A percentile compares a stretch with the other conserved stretches of the same genome.
Conservation (phyloP, 768 basidiomycete species). For the Tulasnella sp. region DNA sequence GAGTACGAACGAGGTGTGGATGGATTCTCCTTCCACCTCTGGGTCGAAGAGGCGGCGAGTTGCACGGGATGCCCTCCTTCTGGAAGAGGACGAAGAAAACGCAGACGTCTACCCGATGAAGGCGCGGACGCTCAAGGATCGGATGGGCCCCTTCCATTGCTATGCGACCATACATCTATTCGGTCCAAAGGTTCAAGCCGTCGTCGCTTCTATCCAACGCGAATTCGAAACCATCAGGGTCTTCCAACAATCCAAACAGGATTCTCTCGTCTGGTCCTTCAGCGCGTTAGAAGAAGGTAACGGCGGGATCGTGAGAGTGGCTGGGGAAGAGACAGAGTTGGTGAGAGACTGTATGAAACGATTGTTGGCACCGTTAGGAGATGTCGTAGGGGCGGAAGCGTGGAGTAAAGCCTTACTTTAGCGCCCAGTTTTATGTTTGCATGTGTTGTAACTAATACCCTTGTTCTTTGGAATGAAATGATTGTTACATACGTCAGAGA, state of each 20-base stretch:
- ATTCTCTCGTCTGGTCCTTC: constrained; percentile 72
- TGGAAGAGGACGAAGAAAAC: constrained; percentile 37
- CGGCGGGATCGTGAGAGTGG: constrained; percentile 56
- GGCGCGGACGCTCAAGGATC: constrained; percentile 43
- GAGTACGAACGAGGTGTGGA: constrained; percentile 72
- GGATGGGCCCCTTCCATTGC: constrained; percentile 73
- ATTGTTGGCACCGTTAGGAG: not conserved
- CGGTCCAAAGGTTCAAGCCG: constrained; percentile 47
- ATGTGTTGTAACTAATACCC: too few species aligned
- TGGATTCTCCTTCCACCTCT: constrained; percentile 30
- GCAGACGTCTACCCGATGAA: constrained; percentile 24
- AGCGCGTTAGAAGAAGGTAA: constrained; percentile 44
- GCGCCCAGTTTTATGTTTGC: too few species aligned
- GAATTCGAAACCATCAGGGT: constrained; percentile 49
- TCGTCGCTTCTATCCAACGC: constrained; percentile 39
- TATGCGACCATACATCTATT: constrained; percentile 79
- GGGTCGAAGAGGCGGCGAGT: constrained; percentile 37
- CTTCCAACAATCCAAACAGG: constrained; percentile 44
- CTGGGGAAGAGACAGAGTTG: constrained; percentile 64
- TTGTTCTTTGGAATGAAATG: too few species aligned
- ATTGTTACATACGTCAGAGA: too few species aligned
- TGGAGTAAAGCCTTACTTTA: not conserved
- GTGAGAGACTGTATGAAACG: constrained; percentile 58
- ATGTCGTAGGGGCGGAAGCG: not conserved
- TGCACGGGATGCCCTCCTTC: constrained; percentile 65